These are phyloP conservation scores for Kwoniella bestiolae DNA, from an alignment of 768 basidiomycete genomes.

Conservation along the genomic window DNA sequence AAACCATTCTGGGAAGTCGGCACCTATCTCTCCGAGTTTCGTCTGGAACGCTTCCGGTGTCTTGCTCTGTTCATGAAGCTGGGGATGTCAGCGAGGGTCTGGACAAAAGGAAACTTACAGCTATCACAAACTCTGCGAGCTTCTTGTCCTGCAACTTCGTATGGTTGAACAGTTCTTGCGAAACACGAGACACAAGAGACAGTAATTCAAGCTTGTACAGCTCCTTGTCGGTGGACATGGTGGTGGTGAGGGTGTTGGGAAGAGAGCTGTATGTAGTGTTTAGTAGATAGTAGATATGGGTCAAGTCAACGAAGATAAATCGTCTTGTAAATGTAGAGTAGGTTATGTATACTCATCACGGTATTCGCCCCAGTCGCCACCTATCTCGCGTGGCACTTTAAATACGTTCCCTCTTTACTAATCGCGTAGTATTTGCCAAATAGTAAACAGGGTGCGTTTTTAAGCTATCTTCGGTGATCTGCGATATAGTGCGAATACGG, in stretches of 20 bases:
- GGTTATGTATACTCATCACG: no score
- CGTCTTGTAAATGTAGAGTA: no score
- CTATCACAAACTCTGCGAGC: slow-evolving; percentile 91
- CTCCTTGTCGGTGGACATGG: slow-evolving; percentile 61
- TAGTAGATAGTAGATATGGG: no score
- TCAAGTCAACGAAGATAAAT: no score
- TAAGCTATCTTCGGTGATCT: no score
- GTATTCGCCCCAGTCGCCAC: no score
- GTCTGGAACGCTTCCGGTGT: slow-evolving; percentile 78
- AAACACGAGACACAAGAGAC: slow-evolving; percentile 86
- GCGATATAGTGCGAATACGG: no score
- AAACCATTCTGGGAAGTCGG: slow-evolving; percentile 86
- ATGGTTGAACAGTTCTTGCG: slow-evolving; percentile 90
- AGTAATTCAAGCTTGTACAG: slow-evolving; percentile 91
- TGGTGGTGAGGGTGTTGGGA: neutral
- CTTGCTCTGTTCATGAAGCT: slow-evolving; percentile 80
- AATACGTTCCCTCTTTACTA: no score
- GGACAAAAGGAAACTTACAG: slow-evolving; percentile 50
- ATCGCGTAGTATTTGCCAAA: no score
- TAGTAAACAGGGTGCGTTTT: no score
- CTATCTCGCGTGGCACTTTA: no score
- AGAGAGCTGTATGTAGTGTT: neutral
- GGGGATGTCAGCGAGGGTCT: slow-evolving; percentile 4
- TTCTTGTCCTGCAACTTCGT: slow-evolving; percentile 79
- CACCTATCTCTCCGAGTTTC: slow-evolving; percentile 75